Evolutionary conservation across 1,284 basidiomycete genomes (phyloP).

Genomic region (Bjerkandera adusta): DNA sequence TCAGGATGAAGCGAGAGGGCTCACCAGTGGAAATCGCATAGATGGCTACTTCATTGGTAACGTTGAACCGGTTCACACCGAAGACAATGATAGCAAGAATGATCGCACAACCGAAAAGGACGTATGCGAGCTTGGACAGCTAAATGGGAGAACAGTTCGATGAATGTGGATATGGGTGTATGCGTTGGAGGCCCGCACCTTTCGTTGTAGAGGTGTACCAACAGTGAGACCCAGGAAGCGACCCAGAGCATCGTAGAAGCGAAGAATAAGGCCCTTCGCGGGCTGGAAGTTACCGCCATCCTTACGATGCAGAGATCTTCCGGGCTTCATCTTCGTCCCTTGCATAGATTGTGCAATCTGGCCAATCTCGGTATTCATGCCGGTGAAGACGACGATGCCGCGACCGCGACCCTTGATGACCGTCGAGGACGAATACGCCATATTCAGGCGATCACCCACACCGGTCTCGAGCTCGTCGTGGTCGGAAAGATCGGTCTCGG

Average conservation of each 20-base stretch:
- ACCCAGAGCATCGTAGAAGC: no score
- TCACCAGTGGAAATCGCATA: slow-evolving; percentile 43
- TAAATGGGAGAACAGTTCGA: no score
- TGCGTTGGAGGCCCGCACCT: no score
- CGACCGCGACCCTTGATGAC: slow-evolving; percentile 66
- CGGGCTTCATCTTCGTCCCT: slow-evolving; percentile 9
- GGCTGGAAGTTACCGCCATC: no score
- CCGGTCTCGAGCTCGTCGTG: slow-evolving; percentile 27
- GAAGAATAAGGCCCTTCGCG: no score
- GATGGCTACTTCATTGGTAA: slow-evolving; percentile 43
- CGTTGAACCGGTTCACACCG: slow-evolving; percentile 31
- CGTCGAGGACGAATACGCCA: slow-evolving; percentile 55
- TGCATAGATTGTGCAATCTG: slow-evolving; percentile 41
- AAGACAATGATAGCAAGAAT: slow-evolving; percentile 59
- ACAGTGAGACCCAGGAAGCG: no score
- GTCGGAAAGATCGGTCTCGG: slow-evolving; percentile 33
- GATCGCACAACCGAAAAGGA: slow-evolving; percentile 54
- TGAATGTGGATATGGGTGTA: no score
- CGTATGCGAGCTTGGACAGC: slow-evolving; percentile 54
- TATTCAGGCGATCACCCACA: slow-evolving; percentile 57
- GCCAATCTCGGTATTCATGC: slow-evolving; percentile 68
- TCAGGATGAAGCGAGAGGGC: slow-evolving; percentile 1
- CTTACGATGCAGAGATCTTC: no score
- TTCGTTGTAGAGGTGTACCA: slow-evolving; percentile 57
- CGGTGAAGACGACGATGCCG: slow-evolving; percentile 57